phyloP scores from a whole-genome alignment of 306 rosid species.

The Corylus heterophylla region DNA sequence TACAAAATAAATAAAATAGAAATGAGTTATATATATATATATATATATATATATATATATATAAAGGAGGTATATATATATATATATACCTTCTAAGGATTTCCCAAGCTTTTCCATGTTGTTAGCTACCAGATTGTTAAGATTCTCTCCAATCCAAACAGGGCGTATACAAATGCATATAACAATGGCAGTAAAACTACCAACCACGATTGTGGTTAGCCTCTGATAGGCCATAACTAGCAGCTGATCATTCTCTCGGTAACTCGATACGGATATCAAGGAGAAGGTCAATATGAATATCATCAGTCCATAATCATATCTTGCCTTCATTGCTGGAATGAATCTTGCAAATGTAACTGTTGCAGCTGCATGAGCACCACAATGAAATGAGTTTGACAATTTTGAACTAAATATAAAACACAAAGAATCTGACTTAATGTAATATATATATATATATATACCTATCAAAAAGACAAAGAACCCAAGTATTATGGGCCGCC shows the following conservation, averaged over 20 bases:
- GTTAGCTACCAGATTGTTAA: conserved; percentile 17
- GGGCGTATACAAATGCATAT: conserved; percentile 18
- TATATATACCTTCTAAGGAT: conserved; percentile 26
- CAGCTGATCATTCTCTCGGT: conserved; percentile 6
- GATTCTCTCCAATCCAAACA: conserved; percentile 25
- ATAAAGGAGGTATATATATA: neutral
- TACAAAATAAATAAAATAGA: no score
- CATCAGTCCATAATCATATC: conserved; percentile 38
- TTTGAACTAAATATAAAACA: neutral
- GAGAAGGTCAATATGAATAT: conserved; percentile 39
- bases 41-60: neutral
- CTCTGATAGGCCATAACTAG: conserved; percentile 11
- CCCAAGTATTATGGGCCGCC: conserved; percentile 27
- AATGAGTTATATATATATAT: no score
- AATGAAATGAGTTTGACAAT: neutral
- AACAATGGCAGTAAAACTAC: conserved; percentile 1
- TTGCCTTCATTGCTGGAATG: conserved; percentile 30
- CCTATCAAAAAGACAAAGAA: conserved; percentile 24
- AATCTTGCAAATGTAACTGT: conserved; percentile 32
- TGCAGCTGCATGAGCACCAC: conserved; percentile 14
- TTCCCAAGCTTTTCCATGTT: conserved; percentile 31
- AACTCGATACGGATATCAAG: conserved; percentile 27
- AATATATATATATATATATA: neutral
- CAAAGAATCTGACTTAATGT: no score
- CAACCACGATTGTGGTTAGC: conserved; percentile 4